Base-by-base conservation (phyloP, 1,139 yeast species). In the Ashbya aceris region DNA sequence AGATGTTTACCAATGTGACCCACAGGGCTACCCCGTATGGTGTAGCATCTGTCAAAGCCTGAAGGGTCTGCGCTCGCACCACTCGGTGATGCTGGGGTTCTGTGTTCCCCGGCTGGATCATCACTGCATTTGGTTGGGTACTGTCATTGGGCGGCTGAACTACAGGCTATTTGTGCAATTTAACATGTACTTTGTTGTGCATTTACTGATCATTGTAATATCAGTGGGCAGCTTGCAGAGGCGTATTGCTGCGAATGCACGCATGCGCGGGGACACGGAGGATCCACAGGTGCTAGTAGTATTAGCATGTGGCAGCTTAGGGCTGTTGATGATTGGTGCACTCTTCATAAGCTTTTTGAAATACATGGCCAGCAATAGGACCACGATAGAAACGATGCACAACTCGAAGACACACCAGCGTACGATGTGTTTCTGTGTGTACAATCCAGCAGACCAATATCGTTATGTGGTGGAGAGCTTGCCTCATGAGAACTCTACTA, bases 81-180 rank as follows among this genome's bases (percentile, higher is more conserved):
- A 77, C 53, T 77, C 81, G 47, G 67, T 68, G 14, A 65, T 68
- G 37, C 40, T 60, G 42, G 65, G 65, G 0, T 53, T 56, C 32
- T 77, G 82, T 50, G 71, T 79, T 0, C 71, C 77, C 1, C 66
- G 71, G 44, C 75, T 76, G 55, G 91, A 82, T 55, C 91, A 82
- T 55, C 76, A 68, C 51, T 82, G 91, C 55, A 50, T 74, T 2
- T 79, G 80, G 77, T 58, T 81, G 3, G 86, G 86, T 0, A 56
- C 67, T 0, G 71, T 71, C 2, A 69, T 82, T 26, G 87, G 85
- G 0, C 68, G 70, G 44, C 53, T 58, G 34, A 82, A 82, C 56
- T 77, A 76, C 53, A 46, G 67, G 30, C 60, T 63, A 13, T 82
- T 81, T 49, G 42, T 76, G n/a, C 73, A 72, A 47, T 77, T 71